Percentiles rank a stretch among this genome's conserved stretches.
These are phyloP conservation scores for Aspergillus sp. DNA, from an alignment of 2,329 filamentous ascomycete genomes.

Conservation along the genomic window DNA sequence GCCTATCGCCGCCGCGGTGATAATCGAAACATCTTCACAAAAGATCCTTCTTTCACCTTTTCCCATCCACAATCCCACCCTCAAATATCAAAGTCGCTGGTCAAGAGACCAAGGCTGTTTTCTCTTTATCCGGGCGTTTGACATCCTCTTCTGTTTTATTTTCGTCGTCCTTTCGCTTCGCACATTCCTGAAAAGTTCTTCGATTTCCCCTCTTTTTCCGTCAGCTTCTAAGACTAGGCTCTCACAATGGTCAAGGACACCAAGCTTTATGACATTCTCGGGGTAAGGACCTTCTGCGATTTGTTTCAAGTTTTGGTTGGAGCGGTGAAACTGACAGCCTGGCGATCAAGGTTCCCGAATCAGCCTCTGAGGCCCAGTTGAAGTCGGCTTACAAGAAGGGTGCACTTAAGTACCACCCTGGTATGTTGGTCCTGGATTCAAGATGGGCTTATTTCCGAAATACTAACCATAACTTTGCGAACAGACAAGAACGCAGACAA, in stretches of 20 bases:
- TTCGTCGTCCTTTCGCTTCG: conserved; percentile 9
- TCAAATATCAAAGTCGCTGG: neutral
- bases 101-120: neutral
- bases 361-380: conserved; percentile 74
- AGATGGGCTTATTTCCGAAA: neutral
- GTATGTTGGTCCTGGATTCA: conserved; percentile 52
- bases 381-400: conserved; percentile 94
- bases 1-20: conserved; percentile 6
- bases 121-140: neutral
- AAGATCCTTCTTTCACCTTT: conserved; percentile 11
- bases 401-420: conserved; percentile 80
- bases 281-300: conserved; percentile 28
- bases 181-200: too few relatives aligned
- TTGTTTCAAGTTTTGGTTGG: neutral
- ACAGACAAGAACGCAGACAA: conserved; percentile 94
- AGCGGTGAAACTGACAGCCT: neutral
- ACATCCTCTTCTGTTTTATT: conserved; percentile 9
- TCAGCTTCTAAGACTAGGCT: conserved; percentile 7
- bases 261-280: conserved; percentile 43
- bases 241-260: conserved; percentile 47
- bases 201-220: neutral
- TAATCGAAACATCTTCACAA: conserved; percentile 4
- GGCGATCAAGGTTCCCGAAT: conserved; percentile 64
- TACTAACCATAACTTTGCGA: neutral
- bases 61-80: conserved; percentile 6